Evolutionary conservation across 73 alveolate species (phyloP).

Genomic region (Diophrys sp.): DNA sequence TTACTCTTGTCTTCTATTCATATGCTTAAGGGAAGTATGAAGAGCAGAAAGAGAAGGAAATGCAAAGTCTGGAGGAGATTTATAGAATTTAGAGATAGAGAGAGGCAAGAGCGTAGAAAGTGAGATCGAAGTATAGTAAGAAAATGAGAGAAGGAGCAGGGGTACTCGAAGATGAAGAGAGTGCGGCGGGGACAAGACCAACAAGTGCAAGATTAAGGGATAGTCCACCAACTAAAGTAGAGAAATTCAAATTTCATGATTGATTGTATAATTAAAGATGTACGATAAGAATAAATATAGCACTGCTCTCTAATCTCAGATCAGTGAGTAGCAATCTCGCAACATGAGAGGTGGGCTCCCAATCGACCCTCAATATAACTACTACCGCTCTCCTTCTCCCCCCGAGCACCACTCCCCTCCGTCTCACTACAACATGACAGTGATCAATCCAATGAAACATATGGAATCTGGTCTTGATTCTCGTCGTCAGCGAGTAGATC

Average conservation of each 20-base stretch:
- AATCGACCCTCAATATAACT: background rate
- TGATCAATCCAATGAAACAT: background rate
- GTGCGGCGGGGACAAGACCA: background rate
- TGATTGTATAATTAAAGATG: background rate
- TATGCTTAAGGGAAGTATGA: background rate
- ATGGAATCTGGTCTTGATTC: background rate
- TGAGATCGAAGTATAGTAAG: background rate
- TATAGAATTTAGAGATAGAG: background rate
- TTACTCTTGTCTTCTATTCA: background rate
- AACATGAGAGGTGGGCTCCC: background rate
- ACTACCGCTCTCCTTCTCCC: background rate
- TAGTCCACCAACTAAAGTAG: background rate
- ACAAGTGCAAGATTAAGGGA: background rate
- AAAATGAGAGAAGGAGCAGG: background rate
- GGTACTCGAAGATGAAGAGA: background rate
- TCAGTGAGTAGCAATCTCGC: background rate
- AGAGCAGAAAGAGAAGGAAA: background rate
- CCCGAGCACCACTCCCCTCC: too few relatives aligned
- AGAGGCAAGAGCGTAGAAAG: background rate
- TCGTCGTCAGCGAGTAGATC: background rate
- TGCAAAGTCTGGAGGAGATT: background rate
- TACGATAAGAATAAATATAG: background rate
- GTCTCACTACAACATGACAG: too few relatives aligned
- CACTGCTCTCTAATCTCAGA: background rate
- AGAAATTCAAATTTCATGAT: background rate